phyloP scores from a whole-genome alignment of 495 filamentous ascomycete species.

The Penicillium cinerascens region DNA sequence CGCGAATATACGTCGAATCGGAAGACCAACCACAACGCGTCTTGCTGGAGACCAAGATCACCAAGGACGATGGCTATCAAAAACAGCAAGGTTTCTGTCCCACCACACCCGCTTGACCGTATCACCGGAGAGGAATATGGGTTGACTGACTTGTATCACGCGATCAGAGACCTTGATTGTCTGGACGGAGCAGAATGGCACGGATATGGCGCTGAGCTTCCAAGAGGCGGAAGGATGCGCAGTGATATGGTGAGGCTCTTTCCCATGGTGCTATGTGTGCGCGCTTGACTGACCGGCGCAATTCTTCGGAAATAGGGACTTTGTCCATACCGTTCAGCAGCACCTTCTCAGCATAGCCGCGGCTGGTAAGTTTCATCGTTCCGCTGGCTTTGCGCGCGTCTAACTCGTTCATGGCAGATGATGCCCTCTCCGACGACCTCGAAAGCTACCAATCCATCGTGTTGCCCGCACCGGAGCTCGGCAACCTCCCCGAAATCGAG shows the following conservation, averaged over 20 bases:
- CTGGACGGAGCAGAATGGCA: constrained; percentile 85
- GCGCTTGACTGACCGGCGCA: constrained; percentile 10
- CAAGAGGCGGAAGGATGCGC: constrained; percentile 95
- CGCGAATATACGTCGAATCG: constrained; percentile 85
- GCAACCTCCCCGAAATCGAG: constrained; percentile 78
- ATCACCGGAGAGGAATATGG: constrained; percentile 5
- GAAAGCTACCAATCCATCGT: constrained; percentile 65
- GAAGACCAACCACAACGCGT: constrained; percentile 84
- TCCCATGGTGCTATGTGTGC: not conserved
- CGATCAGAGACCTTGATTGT: constrained; percentile 88
- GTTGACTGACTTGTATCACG: constrained; percentile 25
- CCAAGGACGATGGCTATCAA: constrained; percentile 94
- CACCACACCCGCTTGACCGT: constrained; percentile 9
- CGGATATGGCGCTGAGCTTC: constrained; percentile 98
- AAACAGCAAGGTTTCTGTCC: constrained; percentile 84
- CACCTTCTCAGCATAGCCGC: constrained; percentile 51
- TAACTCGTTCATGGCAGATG: constrained; percentile 52
- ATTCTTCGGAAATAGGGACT: constrained; percentile 62
- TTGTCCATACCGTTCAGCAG: constrained; percentile 80
- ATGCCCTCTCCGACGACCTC: constrained; percentile 87
- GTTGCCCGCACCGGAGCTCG: constrained; percentile 74
- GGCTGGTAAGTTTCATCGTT: constrained; percentile 38
- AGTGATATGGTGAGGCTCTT: constrained; percentile 70
- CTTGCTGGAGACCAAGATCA: constrained; percentile 81
- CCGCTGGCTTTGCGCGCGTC: not conserved